These are phyloP conservation scores for Alnus rubra DNA, from an alignment of 306 rosid species.

Conservation along the genomic window DNA sequence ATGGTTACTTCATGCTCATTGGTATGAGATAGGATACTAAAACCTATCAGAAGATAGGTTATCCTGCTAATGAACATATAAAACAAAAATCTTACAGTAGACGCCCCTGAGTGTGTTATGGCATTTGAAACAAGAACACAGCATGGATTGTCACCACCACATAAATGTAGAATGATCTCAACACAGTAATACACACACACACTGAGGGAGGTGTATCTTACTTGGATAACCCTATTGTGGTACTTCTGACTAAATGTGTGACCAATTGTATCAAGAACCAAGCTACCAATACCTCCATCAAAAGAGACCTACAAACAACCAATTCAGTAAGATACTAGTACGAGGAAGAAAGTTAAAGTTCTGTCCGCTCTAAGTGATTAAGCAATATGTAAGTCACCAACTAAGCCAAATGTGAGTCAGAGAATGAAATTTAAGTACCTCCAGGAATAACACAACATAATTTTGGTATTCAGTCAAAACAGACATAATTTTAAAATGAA, in stretches of 20 bases:
- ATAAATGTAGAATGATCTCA: neutral
- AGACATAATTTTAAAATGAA: neutral
- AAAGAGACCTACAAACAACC: conserved; percentile 57
- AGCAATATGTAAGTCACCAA: conserved; percentile 6
- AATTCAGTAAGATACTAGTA: conserved; percentile 17
- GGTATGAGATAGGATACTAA: conserved; percentile 1
- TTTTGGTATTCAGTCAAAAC: neutral
- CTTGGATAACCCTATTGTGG: conserved; percentile 88
- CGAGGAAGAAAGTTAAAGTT: neutral
- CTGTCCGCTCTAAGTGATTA: neutral
- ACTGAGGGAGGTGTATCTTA: conserved; percentile 37
- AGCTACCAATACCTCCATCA: conserved; percentile 78
- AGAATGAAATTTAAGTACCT: neutral
- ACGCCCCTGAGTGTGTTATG: neutral
- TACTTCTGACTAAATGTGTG: conserved; percentile 79
- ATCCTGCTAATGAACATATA: neutral
- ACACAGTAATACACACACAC: neutral
- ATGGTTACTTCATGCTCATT: conserved; percentile 23
- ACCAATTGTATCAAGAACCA: conserved; percentile 87
- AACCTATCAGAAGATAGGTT: neutral
- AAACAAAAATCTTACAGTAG: neutral
- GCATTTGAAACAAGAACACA: neutral
- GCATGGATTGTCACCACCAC: neutral
- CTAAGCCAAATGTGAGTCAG: neutral
- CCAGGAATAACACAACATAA: neutral